Base-by-base conservation (phyloP, 345 rosid genomes). In the Hevea brasiliensis region DNA sequence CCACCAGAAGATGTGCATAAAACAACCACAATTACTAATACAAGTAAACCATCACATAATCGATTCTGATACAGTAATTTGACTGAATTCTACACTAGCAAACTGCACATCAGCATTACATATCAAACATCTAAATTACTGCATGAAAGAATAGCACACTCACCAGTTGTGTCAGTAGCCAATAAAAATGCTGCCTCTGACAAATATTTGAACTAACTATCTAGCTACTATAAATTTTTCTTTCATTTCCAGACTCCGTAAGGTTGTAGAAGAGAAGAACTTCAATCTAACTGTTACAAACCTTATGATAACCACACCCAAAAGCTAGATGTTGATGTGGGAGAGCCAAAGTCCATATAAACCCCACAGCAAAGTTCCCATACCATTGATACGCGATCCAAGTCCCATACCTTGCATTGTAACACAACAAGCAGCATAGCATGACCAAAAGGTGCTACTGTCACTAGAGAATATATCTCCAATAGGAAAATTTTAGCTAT, bases 391-490 rank as follows among this genome's bases (percentile, higher is more conserved):
- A 32, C 37, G 4, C 3, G 37, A 32, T 32, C 37, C 37, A 32
- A 32, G 37, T 32, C 37, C 37, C 37, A 32, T 32, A 32, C 37
- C 37, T 32, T 32, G 37, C 37, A 32, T 32, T 32, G 37, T 32
- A 32, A 32, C 37, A 23, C 1, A n/a, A 20, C n/a, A n/a, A 8
- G 27, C 20, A 67, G 4, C 17, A 17, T 48, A 17, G 41, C 59
- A 50, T 21, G 11, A 67, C 32, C 8, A 26, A 45, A 67, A 50
- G 72, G n/a, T 58, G 53, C 47, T 62, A 64, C 32, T 64, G 61
- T 21, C 63, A 57, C 50, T 13, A 3, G 32, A 60, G 70, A 59
- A 73, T 59, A 67, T 35, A 29, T 44, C 48, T 55, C 70, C 58
- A 68, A 41, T 32, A 12, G 7, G 64, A 37, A 9, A 32, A 11